phyloP scores from a whole-genome alignment of 2,329 filamentous ascomycete species.

The Penicillium verrucosum region DNA sequence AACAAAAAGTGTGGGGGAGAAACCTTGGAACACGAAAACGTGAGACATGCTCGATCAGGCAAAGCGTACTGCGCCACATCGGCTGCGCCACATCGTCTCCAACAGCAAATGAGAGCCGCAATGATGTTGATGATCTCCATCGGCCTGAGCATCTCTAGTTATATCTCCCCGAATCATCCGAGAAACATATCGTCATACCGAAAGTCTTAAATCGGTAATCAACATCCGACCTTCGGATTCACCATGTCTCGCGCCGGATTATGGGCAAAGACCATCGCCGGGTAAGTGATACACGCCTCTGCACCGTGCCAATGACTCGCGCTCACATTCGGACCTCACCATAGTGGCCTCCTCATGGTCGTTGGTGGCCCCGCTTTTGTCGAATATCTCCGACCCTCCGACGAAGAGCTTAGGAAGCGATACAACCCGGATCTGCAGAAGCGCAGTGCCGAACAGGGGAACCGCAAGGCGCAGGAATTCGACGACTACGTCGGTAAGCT shows the following conservation, averaged over 20 bases:
- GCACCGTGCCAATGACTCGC: conserved; percentile 6
- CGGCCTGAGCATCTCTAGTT: conserved; percentile 1
- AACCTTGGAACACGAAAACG: background rate
- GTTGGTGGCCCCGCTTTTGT: conserved; percentile 84
- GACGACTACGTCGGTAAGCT: conserved; percentile 79
- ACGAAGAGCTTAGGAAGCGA: conserved; percentile 83
- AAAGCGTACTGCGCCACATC: conserved; percentile 11
- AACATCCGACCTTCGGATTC: background rate
- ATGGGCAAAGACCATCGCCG: conserved; percentile 66
- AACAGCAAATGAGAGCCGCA: conserved; percentile 16
- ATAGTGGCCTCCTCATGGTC: conserved; percentile 67
- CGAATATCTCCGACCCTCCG: conserved; percentile 68
- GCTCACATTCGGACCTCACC: conserved; percentile 2
- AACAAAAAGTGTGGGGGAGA: conserved; percentile 13
- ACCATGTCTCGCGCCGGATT: conserved; percentile 45
- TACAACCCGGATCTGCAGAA: conserved; percentile 96
- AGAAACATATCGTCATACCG: background rate
- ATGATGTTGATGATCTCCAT: conserved; percentile 20
- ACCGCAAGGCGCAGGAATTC: conserved; percentile 77
- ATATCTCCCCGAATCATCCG: conserved; percentile 1
- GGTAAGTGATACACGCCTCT: conserved; percentile 50
- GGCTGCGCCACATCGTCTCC: conserved; percentile 8
- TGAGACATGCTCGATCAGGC: background rate
- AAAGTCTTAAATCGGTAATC: background rate
- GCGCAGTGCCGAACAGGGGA: conserved; percentile 74